Base-by-base conservation (phyloP, 768 basidiomycete species). In the Pleurotus platypus region DNA sequence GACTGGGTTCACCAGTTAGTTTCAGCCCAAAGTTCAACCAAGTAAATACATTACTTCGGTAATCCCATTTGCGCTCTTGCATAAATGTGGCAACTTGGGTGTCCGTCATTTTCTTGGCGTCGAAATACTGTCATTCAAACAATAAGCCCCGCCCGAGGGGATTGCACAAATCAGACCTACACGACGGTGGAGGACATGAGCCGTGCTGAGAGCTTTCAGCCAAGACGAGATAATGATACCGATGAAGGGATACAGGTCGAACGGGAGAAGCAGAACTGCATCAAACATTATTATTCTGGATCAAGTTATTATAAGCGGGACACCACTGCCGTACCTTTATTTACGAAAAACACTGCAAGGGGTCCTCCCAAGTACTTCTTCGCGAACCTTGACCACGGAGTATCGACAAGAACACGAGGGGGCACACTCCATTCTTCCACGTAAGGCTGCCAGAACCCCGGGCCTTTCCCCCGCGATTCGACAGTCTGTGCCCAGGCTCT, bases 41-140 rank as follows among this genome's bases (percentile, higher is more conserved):
- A 22, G 40, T 3, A 46, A 27, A 4, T 24, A 15, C 67, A 78
- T 35, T 62, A 92, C 91, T 63, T 63, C 87, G 76, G 63, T 96
- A 95, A 60, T 92, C 89, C 90, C 92, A 92, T 65, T 90, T 93
- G 12, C 90, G 82, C 67, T 96, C 94, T 64, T 93, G 90, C 57
- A 95, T 80, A 71, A 92, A 98, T 1, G 87, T 73, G 2, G 85
- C 85, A 4, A 82, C 71, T 63, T 95, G 84, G 20, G 79, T 70
- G 5, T 77, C 70, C 0, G 84, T 79, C 94, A 98, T 94, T 50
- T 82, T 83, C 71, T 98, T 98, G 1, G 86, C 73, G 54, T 85
- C 80, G 59, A 93, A 98, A 65, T 96, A 96, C 84, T 93, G 65
- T 11, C n/a, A 27, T 39, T 46, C 20, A 37, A 39, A 26, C 24